Percentiles rank a stretch among this genome's conserved stretches.
phyloP scores from a whole-genome alignment of 129 eudicot genomes.

The Chrysanthemum seticuspe region DNA sequence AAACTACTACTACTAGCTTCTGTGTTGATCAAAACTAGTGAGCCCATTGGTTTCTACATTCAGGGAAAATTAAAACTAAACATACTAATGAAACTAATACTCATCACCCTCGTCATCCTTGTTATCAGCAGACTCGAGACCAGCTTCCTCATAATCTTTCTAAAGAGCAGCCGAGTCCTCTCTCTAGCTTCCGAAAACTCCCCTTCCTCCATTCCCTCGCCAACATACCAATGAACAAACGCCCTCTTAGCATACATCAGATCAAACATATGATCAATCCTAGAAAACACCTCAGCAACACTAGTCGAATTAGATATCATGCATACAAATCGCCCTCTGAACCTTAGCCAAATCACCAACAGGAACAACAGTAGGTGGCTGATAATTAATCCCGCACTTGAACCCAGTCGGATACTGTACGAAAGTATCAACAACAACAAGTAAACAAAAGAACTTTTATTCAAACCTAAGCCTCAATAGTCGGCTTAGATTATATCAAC shows the following conservation, averaged over 20 bases:
- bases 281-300: conserved; percentile 78
- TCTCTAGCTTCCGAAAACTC: conserved; percentile 80
- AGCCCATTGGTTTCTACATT: conserved; percentile 50
- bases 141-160: conserved; percentile 84
- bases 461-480: no score
- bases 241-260: conserved; percentile 77
- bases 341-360: conserved; percentile 83
- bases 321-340: conserved; percentile 74
- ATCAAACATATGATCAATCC: conserved; percentile 81
- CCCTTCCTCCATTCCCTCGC: no score
- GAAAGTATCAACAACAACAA: no score
- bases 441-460: no score
- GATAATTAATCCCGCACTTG: conserved; percentile 75
- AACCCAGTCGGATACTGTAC: no score
- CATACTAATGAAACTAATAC: conserved; percentile 34
- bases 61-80: background rate
- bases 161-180: conserved; percentile 79
- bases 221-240: conserved; percentile 78
- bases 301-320: conserved; percentile 89
- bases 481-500: no score
- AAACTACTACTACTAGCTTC: no score
- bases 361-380: conserved; percentile 83
- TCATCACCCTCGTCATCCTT: conserved; percentile 77
- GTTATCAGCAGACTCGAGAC: conserved; percentile 63
- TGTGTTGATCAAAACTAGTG: conserved; percentile 35